Base-by-base conservation (phyloP, 345 rosid species). In the Carallia brachiata region DNA sequence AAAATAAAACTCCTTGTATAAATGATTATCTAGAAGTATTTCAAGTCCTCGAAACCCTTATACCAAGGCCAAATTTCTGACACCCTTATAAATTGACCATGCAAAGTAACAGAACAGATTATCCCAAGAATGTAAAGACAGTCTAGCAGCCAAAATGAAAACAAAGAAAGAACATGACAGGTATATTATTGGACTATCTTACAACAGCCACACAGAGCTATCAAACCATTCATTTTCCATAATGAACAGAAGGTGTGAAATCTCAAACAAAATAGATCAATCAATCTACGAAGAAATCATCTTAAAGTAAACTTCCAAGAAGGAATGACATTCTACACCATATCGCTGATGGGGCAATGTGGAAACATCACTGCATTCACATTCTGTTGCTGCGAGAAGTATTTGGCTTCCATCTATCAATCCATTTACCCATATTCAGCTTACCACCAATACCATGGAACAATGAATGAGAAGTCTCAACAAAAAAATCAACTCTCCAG, bases 241-340 rank as follows among this genome's bases (percentile, higher is more conserved):
- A 19, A 0, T 5, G 6, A 34, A 62, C 16, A 30, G 3, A 56
- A 27, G 53, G 28, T 9, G 48, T 5, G 27, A 53, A 55, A 31
- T 12, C 13, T 44, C 12, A 44, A 44, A 44, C 50, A 66, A 64
- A 36, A 36, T 67, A 13, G 2, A 67, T 47, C 36, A 63, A 74
- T 36, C 52, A 63, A 74, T 61, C 68, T 23, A 62, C 34, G 16
- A 47, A 56, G n/a, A 57, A 27, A 36, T 47, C 31, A n/a, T 36
- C 6, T 27, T 15, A 12, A 23, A 7, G 15, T 30, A 8, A 37
- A 32, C 32, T 62, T 67, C 50, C 36, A 54, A 27, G 28, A 30
- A 54, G 8, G 32, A 55, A 12, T 8, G 37, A 39, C 9, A 23
- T 28, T 39, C 34, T 56, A 32, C 27, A 68, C 66, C 59, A 63